Evolutionary conservation across 495 filamentous ascomycete species (phyloP).

Genomic region (Xylaria curta): DNA sequence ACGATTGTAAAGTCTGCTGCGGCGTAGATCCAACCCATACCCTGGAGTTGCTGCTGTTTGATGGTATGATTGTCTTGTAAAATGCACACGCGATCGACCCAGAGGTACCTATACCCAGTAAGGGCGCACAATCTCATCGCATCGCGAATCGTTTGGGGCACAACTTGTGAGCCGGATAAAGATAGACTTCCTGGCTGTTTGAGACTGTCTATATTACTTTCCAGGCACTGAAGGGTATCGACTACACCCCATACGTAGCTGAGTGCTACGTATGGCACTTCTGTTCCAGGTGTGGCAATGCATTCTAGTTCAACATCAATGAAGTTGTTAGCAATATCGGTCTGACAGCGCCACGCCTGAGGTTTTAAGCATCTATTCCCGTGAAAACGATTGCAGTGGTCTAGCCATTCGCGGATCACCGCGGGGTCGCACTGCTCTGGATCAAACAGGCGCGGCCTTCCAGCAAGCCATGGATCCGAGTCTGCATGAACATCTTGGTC

Average conservation of each 20-base stretch:
- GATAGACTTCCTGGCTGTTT: neutral
- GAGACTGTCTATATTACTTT: neutral
- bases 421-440: neutral
- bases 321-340: neutral
- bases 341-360: neutral
- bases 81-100: conserved; percentile 50
- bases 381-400: neutral
- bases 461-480: neutral
- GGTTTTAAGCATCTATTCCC: conserved; percentile 7
- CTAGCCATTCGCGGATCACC: neutral
- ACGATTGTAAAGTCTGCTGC: conserved; percentile 40
- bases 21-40: conserved; percentile 40
- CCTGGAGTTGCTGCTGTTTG: conserved; percentile 39
- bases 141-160: conserved; percentile 29
- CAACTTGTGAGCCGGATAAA: neutral
- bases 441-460: neutral
- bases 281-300: neutral
- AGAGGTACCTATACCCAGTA: conserved; percentile 40
- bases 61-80: conserved; percentile 37
- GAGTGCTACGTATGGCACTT: conserved; percentile 1
- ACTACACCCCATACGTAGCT: conserved; percentile 1
- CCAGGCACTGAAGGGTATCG: neutral
- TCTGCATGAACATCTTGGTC: neutral
- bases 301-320: neutral
- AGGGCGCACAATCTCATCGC: conserved; percentile 34